A percentile compares a stretch with the other conserved stretches of the same genome.
These are phyloP conservation scores for Xylaria sp. DNA, from an alignment of 495 filamentous ascomycete genomes.

Conservation along the genomic window DNA sequence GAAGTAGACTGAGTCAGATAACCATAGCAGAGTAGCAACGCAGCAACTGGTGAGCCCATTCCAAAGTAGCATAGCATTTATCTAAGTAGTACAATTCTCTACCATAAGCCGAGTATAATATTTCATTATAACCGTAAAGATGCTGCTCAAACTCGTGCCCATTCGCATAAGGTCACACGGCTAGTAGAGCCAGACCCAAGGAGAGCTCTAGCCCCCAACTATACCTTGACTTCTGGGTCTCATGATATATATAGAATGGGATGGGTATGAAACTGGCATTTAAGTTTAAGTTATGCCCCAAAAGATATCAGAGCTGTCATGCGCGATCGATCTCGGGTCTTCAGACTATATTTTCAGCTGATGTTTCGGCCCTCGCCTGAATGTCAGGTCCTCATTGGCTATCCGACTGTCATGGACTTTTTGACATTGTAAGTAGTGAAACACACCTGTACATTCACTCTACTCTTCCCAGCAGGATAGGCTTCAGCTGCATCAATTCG, in stretches of 20 bases:
- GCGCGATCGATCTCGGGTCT: not conserved
- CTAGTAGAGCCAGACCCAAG: not conserved
- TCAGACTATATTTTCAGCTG: not conserved
- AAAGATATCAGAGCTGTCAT: not conserved
- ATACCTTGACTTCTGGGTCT: not conserved
- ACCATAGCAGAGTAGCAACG: not conserved
- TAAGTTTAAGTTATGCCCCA: not conserved
- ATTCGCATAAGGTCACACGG: not conserved
- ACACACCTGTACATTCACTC: not conserved
- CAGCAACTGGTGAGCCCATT: not conserved
- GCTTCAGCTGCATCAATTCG: not conserved
- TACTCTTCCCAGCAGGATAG: not conserved
- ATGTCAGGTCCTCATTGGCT: not conserved
- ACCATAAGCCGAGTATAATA: not conserved
- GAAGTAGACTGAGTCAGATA: too few relatives aligned
- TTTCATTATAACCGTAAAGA: not conserved
- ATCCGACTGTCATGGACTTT: not conserved
- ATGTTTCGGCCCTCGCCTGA: not conserved
- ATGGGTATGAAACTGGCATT: not conserved
- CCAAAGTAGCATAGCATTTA: not conserved
- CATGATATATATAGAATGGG: not conserved
- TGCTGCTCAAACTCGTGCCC: not conserved
- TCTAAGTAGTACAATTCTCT: not conserved
- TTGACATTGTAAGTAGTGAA: not conserved
- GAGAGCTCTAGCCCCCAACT: not conserved